Evolutionary conservation across 192 early-diverging fungal species (phyloP), one percentile per base, ranked within the genome.

Genomic region (Coemansia sp.): DNA sequence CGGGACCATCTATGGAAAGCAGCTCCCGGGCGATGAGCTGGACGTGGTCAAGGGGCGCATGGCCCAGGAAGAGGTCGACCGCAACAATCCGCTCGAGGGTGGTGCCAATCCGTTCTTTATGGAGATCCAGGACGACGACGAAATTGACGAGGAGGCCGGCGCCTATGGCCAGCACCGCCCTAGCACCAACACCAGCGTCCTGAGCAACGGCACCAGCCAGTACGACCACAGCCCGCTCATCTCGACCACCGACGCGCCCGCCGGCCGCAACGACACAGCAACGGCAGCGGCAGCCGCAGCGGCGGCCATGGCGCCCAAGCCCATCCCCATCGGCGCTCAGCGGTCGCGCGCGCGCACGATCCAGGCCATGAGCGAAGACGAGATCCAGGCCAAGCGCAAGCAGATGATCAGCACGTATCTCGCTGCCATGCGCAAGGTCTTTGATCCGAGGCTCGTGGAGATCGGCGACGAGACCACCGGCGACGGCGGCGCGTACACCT

Each of bases 1-100:
- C 62, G 96, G 95, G 14, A 83, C 85, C 24, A 77, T 88, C 8
- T 98, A 98, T 71, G 96, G 95, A 53, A 81, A 82, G 58, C 87
- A 89, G 65, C 84, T 83, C 18, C 84, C 87, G 34, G 76, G 84
- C n/a, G 85, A 84, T 25, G 86, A 88, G 73, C 82, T 86, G 0
- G 87, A 89, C 81, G 78, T 87, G 19, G 69, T 76, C 32, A 76
- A 76, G 50, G 68, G 74, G 14, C 68, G 78, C 23, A 70, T 61
- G 42, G 77, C 67, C 55, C 80, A 81, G 80, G 84, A 82, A 60
- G 82, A 66, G 63, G 77, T 78, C 42, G 76, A 79, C 65, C 86
- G 72, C 66, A 84, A 67, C 65, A 83, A 75, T 65, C 68, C 66
- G 51, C 65, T 66, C 20, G 73, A 84, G 50, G 64, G 72, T 60